Evolutionary conservation across 371 early-diverging fungal genomes (phyloP).

Genomic region (Circinella minor): DNA sequence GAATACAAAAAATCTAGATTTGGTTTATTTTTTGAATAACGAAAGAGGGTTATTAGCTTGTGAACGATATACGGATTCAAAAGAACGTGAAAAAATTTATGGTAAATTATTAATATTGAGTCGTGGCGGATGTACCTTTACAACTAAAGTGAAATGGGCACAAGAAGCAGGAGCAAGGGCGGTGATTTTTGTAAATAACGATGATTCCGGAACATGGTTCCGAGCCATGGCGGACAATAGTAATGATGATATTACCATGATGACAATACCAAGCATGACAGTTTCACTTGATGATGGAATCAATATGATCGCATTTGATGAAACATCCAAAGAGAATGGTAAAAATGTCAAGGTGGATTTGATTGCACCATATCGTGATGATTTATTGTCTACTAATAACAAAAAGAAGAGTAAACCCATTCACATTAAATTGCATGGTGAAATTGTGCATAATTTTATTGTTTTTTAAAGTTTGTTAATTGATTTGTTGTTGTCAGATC

Average conservation of each 20-base stretch:
- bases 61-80: constrained; percentile 25
- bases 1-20: neutral
- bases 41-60: constrained; percentile 40
- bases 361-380: neutral
- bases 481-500: neutral
- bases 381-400: neutral
- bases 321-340: neutral
- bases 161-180: constrained; percentile 55
- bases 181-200: constrained; percentile 44
- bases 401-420: neutral
- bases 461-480: neutral
- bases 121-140: constrained; percentile 56
- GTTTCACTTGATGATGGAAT: constrained; percentile 16
- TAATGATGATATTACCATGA: constrained; percentile 2
- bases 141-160: constrained; percentile 47
- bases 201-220: constrained; percentile 14
- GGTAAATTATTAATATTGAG: constrained; percentile 47
- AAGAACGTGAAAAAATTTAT: constrained; percentile 23
- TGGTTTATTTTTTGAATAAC: constrained; percentile 29
- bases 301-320: neutral
- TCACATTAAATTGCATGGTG: constrained; percentile 5
- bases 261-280: constrained; percentile 19
- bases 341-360: neutral
- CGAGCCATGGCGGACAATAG: constrained; percentile 18
- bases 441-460: constrained; percentile 15